A percentile compares a stretch with the other conserved stretches of the same genome.
phyloP scores from a whole-genome alignment of 495 filamentous ascomycete species.

The Hyphodiscus hymeniophilus region DNA sequence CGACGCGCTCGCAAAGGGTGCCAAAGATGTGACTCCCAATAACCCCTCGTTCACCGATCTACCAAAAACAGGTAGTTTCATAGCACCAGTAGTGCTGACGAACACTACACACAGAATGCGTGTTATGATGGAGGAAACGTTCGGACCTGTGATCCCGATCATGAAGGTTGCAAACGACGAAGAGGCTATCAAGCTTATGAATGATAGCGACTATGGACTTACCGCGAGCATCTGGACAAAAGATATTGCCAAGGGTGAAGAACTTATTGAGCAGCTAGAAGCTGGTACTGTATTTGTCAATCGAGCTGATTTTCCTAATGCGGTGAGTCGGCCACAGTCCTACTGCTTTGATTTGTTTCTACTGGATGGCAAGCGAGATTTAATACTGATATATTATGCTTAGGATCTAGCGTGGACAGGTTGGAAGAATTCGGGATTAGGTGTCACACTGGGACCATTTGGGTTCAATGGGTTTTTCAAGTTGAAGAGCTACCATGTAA shows the following conservation, averaged over 20 bases:
- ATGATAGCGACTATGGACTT: conserved; percentile 88
- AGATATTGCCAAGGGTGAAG: conserved; percentile 67
- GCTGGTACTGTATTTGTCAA: conserved; percentile 97
- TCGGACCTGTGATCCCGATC: conserved; percentile 88
- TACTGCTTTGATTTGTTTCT: conserved; percentile 3
- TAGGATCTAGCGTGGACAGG: conserved; percentile 98
- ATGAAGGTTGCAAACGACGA: conserved; percentile 82
- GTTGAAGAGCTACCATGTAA: conserved; percentile 92
- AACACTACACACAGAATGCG: conserved; percentile 77
- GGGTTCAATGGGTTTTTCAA: conserved; percentile 94
- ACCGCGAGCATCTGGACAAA: conserved; percentile 99
- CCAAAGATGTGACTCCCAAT: conserved; percentile 71
- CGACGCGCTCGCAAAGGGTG: conserved; percentile 80
- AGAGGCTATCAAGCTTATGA: conserved; percentile 83
- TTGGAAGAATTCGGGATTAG: conserved; percentile 94
- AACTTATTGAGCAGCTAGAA: conserved; percentile 72
- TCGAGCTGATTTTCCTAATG: conserved; percentile 83
- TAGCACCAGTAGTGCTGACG: conserved; percentile 75
- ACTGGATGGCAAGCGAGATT: conserved; percentile 7
- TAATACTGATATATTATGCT: too few species aligned
- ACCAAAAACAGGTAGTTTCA: conserved; percentile 69
- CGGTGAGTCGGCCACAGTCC: conserved; percentile 57
- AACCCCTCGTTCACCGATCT: conserved; percentile 65
- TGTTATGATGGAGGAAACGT: conserved; percentile 94
- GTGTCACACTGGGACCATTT: conserved; percentile 78